Evolutionary conservation across 2,329 filamentous ascomycete species (phyloP), one percentile per base, ranked within the genome.

Genomic region (Thielaviopsis musarum): DNA sequence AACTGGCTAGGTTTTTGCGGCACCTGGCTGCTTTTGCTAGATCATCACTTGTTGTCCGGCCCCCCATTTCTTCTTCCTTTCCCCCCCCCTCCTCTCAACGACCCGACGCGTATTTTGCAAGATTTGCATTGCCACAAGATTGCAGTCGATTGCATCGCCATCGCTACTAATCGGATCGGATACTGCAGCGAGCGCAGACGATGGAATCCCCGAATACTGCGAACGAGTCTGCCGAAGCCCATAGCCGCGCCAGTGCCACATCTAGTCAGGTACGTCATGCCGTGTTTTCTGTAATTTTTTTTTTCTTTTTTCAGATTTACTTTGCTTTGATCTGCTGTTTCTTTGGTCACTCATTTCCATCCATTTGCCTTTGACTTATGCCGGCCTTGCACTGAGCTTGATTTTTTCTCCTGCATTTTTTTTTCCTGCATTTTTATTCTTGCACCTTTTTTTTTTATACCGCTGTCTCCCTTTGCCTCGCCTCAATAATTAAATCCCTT

Each of bases 221-320:
- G 52, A 61, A 34, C 54, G 57, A 61, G 53, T 58, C 60, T 61
- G 60, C 54, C 60, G 56, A 61, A 55, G 52, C 34, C 54, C 38
- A 56, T 53, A 61, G 59, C 56, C 54, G 57, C 60, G 57, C 57
- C 54, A 52, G 38, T 13, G 38, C 55, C 49, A 53, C 60, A 38
- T 41, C 28, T n/a, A 59, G 52, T 30, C 53, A 61, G 60, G 60
- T 61, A 56, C 54, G 60, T 52, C 57, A 59, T 55, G 30, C 30
- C n/a, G 48, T 34, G 17, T 17, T 19, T 52, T 51, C 41, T 22
- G 21, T 34, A 28, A 34, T 34, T 10, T 34, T 34, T 6, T 6
- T 34, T 34, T 34, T 34, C 10, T 12, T 34, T 34, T 34, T 6
- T 12, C 30, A n/a, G n/a, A 9, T 34, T 34, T 6, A 7, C 30